Base-by-base conservation (phyloP, 768 basidiomycete genomes). In the Hemileccinum impolitum region DNA sequence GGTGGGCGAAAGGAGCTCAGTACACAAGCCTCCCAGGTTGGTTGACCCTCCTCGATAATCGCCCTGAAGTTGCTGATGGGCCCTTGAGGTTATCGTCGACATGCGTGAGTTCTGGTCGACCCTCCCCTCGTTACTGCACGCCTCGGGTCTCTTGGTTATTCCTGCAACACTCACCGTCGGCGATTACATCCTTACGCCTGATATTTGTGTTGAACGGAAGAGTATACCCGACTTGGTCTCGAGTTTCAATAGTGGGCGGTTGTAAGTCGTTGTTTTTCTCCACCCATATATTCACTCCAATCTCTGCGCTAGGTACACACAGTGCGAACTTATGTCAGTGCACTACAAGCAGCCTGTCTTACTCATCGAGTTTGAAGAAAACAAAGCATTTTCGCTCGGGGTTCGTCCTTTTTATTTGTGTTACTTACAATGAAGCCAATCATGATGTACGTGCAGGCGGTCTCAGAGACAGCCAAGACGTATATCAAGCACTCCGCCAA, bases 351-450 rank as follows among this genome's bases (percentile, higher is more conserved):
- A 87, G 17, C 94, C 95, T 0, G 76, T 99, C 45, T 73, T 99
- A 14, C 74, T 98, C 10, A 96, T 98, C 58, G 94, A 99, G 64
- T 98, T 98, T 54, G 95, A 98, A 63, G 93, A 98, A 70, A 89
- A 96, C 66, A 97, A 95, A 59, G 84, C 91, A 0, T 96, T 97
- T 66, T 87, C 89, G 0, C 76, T 98, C 11, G 88, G 94, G 69
- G 94, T 90, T 51, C 45, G 75, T 63, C 13, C n/a, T 43, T 44
- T 32, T 7, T 21, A 6, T 36, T 23, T 15, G 14, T 10, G 9
- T 6, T 35, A 9, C 36, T 13, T 14, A 3, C 28, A 12, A 19
- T 19, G 18, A 26, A 18, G 28, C 7, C 13, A 21, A 21, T 37
- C 11, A 41, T 39, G 11, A 4, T 37, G 10, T 15, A 6, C n/a